phyloP scores from a whole-genome alignment of 495 filamentous ascomycete species.

The Gamarada debralockiae region DNA sequence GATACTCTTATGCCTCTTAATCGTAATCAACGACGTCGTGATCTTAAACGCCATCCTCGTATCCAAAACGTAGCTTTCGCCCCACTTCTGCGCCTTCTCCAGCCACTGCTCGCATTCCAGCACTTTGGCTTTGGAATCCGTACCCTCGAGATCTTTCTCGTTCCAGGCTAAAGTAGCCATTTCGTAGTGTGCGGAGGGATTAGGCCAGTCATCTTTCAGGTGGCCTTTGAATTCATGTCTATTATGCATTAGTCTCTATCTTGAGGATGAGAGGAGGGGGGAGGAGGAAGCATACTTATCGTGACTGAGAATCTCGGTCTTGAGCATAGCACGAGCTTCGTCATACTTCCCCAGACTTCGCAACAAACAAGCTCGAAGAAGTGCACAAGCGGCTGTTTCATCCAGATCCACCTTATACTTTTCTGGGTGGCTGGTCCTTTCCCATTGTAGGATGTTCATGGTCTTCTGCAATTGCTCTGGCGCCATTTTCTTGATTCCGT shows the following conservation, averaged over 20 bases:
- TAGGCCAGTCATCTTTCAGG: slow-evolving; percentile 76
- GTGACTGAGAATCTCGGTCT: slow-evolving; percentile 55
- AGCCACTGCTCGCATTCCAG: slow-evolving; percentile 68
- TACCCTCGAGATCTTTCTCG: slow-evolving; percentile 34
- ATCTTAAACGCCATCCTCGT: slow-evolving; percentile 81
- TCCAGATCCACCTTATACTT: slow-evolving; percentile 64
- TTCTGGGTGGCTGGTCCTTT: slow-evolving; percentile 45
- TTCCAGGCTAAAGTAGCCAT: slow-evolving; percentile 80
- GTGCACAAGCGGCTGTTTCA: slow-evolving; percentile 64
- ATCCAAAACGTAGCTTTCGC: slow-evolving; percentile 79
- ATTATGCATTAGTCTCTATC: slow-evolving; percentile 2
- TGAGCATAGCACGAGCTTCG: slow-evolving; percentile 61
- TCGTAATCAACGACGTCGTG: slow-evolving; percentile 71
- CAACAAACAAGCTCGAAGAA: slow-evolving; percentile 64
- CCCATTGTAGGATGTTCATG: slow-evolving; percentile 61
- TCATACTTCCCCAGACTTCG: slow-evolving; percentile 56
- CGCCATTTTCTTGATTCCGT: slow-evolving; percentile 73
- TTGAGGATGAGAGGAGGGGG: slow-evolving; percentile 1
- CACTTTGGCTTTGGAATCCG: slow-evolving; percentile 34
- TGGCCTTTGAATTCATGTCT: slow-evolving; percentile 66
- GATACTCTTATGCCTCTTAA: slow-evolving; percentile 58
- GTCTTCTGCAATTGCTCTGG: slow-evolving; percentile 59
- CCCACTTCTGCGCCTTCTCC: slow-evolving; percentile 74
- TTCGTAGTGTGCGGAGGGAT: slow-evolving; percentile 82
- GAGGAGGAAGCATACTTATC: slow-evolving; percentile 42